Conservation (phyloP, 1,139 yeast species). For the Taphrina pruni region DNA sequence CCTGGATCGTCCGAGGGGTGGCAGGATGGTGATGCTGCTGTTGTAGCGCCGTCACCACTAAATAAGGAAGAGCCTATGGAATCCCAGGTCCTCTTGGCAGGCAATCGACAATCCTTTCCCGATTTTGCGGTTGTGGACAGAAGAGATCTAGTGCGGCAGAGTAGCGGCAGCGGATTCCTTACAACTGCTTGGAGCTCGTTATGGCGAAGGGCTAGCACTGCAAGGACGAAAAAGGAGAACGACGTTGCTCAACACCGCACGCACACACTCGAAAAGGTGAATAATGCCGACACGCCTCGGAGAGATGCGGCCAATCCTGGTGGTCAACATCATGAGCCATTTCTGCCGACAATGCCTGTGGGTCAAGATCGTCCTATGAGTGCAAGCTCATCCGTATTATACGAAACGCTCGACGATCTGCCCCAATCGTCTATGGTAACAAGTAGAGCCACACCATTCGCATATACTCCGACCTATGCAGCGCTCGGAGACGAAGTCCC, state of each 20-base stretch:
- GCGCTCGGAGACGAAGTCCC: conserved; percentile 15
- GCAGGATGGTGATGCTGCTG: conserved; percentile 17
- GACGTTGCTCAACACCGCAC: conserved; percentile 36
- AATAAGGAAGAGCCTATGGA: background rate
- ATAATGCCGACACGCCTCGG: background rate
- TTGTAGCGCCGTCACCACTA: background rate
- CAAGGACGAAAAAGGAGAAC: conserved; percentile 31
- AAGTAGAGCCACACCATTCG: background rate
- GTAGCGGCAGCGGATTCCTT: conserved; percentile 9
- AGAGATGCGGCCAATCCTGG: too few species aligned
- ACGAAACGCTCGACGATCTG: conserved; percentile 22
- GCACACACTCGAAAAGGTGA: background rate
- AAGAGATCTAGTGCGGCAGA: conserved; percentile 2
- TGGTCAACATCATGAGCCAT: background rate
- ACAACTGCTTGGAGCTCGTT: conserved; percentile 34
- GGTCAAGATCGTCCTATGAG: background rate
- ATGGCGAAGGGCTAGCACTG: conserved; percentile 36
- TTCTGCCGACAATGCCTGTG: background rate
- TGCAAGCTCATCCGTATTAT: conserved; percentile 15
- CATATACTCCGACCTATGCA: background rate
- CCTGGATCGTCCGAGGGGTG: conserved; percentile 21
- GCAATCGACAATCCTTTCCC: conserved; percentile 36
- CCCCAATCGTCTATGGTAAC: background rate
- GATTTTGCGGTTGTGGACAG: conserved; percentile 32
- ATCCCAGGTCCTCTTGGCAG: conserved; percentile 24